These are phyloP conservation scores for Solanum chmielewskii DNA, from an alignment of 257 asterid species.

Conservation along the genomic window DNA sequence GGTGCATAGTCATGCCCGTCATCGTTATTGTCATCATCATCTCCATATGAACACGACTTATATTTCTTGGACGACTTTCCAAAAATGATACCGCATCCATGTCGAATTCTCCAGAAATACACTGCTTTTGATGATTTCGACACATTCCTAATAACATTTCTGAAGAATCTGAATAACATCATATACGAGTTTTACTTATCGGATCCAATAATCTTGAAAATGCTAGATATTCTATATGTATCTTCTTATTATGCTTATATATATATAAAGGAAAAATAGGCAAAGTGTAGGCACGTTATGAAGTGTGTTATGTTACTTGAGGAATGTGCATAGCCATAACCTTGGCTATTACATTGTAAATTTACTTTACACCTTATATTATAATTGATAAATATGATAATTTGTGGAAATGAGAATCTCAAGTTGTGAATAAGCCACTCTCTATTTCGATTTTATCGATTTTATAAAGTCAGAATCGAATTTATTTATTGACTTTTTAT, in stretches of 20 bases:
- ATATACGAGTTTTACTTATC: background rate
- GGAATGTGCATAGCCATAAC: background rate
- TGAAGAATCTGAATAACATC: background rate
- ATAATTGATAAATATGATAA: background rate
- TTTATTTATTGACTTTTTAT: too few species aligned
- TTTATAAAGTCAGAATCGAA: too few species aligned
- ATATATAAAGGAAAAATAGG: background rate
- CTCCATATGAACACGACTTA: background rate
- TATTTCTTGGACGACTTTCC: background rate
- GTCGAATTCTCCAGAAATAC: background rate
- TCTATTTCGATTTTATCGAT: background rate
- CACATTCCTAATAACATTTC: background rate
- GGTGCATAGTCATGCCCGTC: background rate
- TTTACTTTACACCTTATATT: background rate
- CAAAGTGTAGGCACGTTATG: background rate
- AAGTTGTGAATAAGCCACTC: background rate
- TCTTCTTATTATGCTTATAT: background rate
- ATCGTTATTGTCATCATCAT: background rate
- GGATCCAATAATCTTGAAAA: background rate
- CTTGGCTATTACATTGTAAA: background rate
- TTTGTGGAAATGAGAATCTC: background rate
- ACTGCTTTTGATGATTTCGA: background rate
- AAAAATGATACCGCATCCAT: background rate
- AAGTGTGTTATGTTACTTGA: background rate
- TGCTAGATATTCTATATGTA: background rate